Evolutionary conservation across 768 basidiomycete genomes (phyloP).

Genomic region (Neoboletus brunneissimus): DNA sequence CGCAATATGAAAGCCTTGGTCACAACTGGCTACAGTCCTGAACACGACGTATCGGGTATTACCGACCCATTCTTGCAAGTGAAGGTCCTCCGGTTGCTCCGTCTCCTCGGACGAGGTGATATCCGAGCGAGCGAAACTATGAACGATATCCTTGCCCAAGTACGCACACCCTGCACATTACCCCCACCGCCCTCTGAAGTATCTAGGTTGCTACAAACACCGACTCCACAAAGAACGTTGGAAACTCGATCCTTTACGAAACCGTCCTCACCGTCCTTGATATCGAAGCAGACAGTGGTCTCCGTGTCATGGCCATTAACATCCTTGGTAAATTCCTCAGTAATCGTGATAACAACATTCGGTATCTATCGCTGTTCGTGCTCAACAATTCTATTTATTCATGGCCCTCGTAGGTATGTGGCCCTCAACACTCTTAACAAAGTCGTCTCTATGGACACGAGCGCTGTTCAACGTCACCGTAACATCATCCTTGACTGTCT

Average conservation of each 20-base stretch:
- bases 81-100: slow-evolving; percentile 85
- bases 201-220: slow-evolving; percentile 96
- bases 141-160: slow-evolving; percentile 98
- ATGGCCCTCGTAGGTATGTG: slow-evolving; percentile 66
- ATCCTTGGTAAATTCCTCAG: slow-evolving; percentile 97
- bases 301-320: slow-evolving; percentile 99
- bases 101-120: slow-evolving; percentile 85
- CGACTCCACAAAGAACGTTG: slow-evolving; percentile 95
- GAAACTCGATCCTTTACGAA: slow-evolving; percentile 97
- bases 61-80: slow-evolving; percentile 95
- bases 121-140: slow-evolving; percentile 88
- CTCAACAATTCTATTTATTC: slow-evolving; percentile 1
- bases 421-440: slow-evolving; percentile 98
- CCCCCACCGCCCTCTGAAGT: slow-evolving; percentile 1
- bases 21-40: slow-evolving; percentile 96
- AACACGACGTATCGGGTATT: slow-evolving; percentile 99
- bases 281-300: slow-evolving; percentile 92
- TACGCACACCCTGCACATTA: slow-evolving; percentile 26
- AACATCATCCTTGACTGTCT: slow-evolving; percentile 99
- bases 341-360: slow-evolving; percentile 98
- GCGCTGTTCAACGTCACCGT: slow-evolving; percentile 95
- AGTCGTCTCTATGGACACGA: slow-evolving; percentile 96
- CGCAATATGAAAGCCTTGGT: slow-evolving; percentile 92
- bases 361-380: slow-evolving; percentile 48
- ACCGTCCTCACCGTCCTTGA: slow-evolving; percentile 95